Evolutionary conservation across 768 basidiomycete genomes (phyloP).

Genomic region (Pleurotus ostreatus): DNA sequence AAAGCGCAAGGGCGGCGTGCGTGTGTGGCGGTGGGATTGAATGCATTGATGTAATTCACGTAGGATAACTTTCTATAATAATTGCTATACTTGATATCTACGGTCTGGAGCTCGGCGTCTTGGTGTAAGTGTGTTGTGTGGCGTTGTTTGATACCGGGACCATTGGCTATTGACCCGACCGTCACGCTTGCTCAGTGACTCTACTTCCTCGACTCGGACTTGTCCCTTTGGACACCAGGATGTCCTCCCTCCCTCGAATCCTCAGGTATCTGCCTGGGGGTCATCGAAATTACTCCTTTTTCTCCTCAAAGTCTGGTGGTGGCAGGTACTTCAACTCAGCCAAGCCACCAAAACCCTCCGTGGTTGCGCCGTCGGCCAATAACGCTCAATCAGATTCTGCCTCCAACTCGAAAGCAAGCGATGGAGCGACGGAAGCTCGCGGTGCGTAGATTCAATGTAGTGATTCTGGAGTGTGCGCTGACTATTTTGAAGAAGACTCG

Average conservation of each 20-base stretch:
- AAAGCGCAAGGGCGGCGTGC: slow-evolving; percentile 62
- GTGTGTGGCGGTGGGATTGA: slow-evolving; percentile 56
- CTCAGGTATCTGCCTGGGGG: slow-evolving; percentile 42
- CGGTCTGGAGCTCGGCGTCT: no score
- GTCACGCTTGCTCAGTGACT: background rate
- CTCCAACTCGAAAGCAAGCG: background rate
- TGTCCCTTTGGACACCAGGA: slow-evolving; percentile 16
- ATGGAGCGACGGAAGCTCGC: background rate
- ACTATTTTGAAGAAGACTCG: slow-evolving; percentile 9
- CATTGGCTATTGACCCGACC: background rate
- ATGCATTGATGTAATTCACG: background rate
- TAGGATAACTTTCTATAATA: no score
- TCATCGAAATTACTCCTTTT: slow-evolving; percentile 68
- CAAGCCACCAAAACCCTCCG: slow-evolving; percentile 55
- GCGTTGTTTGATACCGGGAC: background rate
- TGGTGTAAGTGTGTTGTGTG: background rate
- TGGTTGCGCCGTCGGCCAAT: slow-evolving; percentile 23
- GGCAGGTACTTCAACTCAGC: slow-evolving; percentile 75
- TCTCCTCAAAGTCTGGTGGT: slow-evolving; percentile 71
- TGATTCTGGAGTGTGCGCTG: slow-evolving; percentile 1
- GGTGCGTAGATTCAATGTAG: background rate
- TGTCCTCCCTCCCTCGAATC: slow-evolving; percentile 51
- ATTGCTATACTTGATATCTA: no score
- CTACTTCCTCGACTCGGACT: background rate
- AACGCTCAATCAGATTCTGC: slow-evolving; percentile 21